Evolutionary conservation across 768 basidiomycete genomes (phyloP).

Genomic region (Filobasidium wieringae): DNA sequence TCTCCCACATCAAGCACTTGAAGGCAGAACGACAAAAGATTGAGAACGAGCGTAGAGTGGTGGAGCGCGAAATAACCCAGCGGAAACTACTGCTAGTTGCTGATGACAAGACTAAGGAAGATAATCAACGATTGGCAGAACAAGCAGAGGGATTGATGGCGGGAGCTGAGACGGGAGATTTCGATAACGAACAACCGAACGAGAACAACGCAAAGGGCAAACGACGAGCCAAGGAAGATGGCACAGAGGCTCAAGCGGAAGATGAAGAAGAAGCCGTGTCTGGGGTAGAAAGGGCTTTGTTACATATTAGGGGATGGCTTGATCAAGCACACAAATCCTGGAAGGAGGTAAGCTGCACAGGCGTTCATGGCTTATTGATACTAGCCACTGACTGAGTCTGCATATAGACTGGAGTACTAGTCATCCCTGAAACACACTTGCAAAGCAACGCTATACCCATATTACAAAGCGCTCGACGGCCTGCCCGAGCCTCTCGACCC

Average conservation of each 20-base stretch:
- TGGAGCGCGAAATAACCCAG: conserved; percentile 12
- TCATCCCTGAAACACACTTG: background rate
- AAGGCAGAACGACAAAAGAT: conserved; percentile 18
- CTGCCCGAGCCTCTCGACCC: too few relatives aligned
- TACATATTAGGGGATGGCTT: conserved; percentile 32
- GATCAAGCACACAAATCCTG: conserved; percentile 26
- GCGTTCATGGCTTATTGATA: background rate
- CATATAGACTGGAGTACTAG: background rate
- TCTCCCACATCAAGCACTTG: conserved; percentile 17
- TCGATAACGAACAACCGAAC: too few relatives aligned
- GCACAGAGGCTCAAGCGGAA: background rate
- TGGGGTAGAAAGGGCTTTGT: conserved; percentile 23
- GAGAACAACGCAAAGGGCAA: too few relatives aligned
- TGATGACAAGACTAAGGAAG: background rate
- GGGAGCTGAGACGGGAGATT: conserved; percentile 8
- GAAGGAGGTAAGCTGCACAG: conserved; percentile 18
- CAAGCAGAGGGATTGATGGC: background rate
- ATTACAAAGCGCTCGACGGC: too few relatives aligned
- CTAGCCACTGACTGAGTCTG: background rate
- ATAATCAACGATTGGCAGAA: background rate
- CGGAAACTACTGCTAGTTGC: conserved; percentile 1
- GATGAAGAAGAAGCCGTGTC: conserved; percentile 3
- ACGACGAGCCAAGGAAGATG: background rate
- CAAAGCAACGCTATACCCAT: too few relatives aligned
- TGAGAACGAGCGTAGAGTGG: conserved; percentile 8